These are phyloP conservation scores for Favolaschia claudopus DNA, from an alignment of 768 basidiomycete genomes.

Conservation along the genomic window DNA sequence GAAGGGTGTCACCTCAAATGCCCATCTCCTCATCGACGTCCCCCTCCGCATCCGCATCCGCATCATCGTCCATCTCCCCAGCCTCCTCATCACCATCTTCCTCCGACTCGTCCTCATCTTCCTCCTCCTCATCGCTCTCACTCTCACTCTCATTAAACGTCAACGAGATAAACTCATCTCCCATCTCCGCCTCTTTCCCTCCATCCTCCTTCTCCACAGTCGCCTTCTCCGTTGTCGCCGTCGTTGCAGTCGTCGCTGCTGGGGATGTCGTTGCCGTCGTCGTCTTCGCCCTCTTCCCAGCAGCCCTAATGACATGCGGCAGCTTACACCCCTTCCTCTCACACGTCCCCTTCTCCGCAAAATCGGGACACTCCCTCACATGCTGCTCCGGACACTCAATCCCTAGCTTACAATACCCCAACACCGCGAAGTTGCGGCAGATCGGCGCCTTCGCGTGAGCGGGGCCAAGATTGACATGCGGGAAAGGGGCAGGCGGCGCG, in stretches of 20 bases:
- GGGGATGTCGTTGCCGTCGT: constrained; percentile 60
- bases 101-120: constrained; percentile 52
- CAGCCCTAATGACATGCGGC: constrained; percentile 94
- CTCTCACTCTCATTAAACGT: constrained; percentile 77
- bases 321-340: constrained; percentile 88
- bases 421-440: constrained; percentile 94
- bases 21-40: constrained; percentile 39
- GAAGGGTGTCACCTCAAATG: too few relatives aligned
- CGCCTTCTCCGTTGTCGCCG: constrained; percentile 25
- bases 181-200: constrained; percentile 72
- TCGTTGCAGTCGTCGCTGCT: constrained; percentile 29
- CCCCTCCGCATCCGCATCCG: constrained; percentile 40
- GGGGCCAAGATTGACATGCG: constrained; percentile 91
- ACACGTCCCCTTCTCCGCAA: constrained; percentile 90
- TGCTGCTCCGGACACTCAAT: constrained; percentile 89
- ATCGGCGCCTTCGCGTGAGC: constrained; percentile 79
- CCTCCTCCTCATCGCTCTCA: constrained; percentile 51
- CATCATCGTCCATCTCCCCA: too few relatives aligned
- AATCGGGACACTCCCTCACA: constrained; percentile 96
- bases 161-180: constrained; percentile 87
- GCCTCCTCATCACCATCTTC: constrained; percentile 45
- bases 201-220: constrained; percentile 41
- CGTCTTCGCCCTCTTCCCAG: too few relatives aligned
- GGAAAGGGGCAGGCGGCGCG: constrained; percentile 87
- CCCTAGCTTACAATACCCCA: constrained; percentile 91